phyloP scores from a whole-genome alignment of 768 basidiomycete species.

The Calocybe cyanea region DNA sequence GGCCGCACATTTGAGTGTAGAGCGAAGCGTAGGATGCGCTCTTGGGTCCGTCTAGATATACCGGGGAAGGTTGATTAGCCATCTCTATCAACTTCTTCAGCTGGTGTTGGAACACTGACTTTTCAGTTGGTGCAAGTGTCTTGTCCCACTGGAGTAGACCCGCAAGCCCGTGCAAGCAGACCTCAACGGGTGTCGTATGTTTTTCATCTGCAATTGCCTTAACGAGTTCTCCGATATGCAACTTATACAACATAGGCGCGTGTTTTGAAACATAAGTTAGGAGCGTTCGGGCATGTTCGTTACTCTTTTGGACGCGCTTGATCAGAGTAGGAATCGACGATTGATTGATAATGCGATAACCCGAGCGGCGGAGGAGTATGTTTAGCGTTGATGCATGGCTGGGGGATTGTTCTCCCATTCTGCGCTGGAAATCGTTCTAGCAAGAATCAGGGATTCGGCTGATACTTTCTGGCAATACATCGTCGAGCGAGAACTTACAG shows the following conservation, averaged over 20 bases:
- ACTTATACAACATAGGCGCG: conserved; percentile 66
- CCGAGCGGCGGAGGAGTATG: conserved; percentile 63
- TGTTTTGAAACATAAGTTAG: conserved; percentile 69
- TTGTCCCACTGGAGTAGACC: conserved; percentile 59
- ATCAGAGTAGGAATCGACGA: conserved; percentile 83
- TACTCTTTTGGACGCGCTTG: conserved; percentile 54
- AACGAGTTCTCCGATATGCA: conserved; percentile 71
- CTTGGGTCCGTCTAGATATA: conserved; percentile 54
- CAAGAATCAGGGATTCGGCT: background rate
- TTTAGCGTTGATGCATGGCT: conserved; percentile 65
- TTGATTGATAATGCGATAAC: conserved; percentile 74
- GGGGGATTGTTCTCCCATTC: conserved; percentile 68
- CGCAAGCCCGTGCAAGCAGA: conserved; percentile 74
- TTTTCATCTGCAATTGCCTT: conserved; percentile 69
- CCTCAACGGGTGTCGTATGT: conserved; percentile 52
- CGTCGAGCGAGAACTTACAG: conserved; percentile 44
- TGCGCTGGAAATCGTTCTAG: conserved; percentile 75
- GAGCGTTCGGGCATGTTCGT: conserved; percentile 47
- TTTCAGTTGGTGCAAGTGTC: conserved; percentile 55
- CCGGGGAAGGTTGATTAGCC: conserved; percentile 2
- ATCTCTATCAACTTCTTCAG: background rate
- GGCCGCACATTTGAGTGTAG: conserved; percentile 57
- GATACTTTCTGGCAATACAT: background rate
- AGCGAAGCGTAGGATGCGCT: conserved; percentile 58
- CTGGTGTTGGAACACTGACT: conserved; percentile 42